These are phyloP conservation scores for Nectriaceae sp. DNA, from an alignment of 2,329 filamentous ascomycete species.

Conservation along the genomic window DNA sequence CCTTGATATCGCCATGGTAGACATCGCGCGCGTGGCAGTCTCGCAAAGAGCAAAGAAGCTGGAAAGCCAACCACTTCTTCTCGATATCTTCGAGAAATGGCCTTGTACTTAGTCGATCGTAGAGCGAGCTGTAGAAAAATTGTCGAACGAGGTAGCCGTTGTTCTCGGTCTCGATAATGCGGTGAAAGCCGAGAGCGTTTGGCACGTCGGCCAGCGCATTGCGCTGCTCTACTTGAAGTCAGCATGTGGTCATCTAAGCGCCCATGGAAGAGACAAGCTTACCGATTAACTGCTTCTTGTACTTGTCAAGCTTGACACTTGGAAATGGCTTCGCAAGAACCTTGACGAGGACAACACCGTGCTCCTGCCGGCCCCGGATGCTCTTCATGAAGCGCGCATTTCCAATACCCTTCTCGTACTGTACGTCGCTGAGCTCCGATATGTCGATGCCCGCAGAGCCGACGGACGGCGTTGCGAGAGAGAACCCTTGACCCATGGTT, in stretches of 20 bases:
- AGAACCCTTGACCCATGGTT: constrained; percentile 94
- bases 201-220: constrained; percentile 78
- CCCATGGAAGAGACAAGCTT: constrained; percentile 31
- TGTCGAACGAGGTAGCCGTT: constrained; percentile 93
- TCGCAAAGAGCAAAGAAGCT: constrained; percentile 86
- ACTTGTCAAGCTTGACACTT: constrained; percentile 76
- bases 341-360: constrained; percentile 92
- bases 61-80: constrained; percentile 98
- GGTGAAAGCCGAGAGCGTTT: constrained; percentile 88
- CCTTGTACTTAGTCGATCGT: constrained; percentile 93
- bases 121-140: constrained; percentile 93
- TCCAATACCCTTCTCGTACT: constrained; percentile 90
- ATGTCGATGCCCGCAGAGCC: constrained; percentile 93
- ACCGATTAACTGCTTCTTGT: constrained; percentile 77
- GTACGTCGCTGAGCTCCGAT: constrained; percentile 84
- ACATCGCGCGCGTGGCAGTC: constrained; percentile 89
- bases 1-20: constrained; percentile 98
- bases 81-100: constrained; percentile 97
- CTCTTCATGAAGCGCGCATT: constrained; percentile 96
- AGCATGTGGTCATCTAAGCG: neutral
- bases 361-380: constrained; percentile 84
- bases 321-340: constrained; percentile 91
- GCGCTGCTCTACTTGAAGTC: constrained; percentile 66
- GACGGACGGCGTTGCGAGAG: constrained; percentile 85
- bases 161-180: constrained; percentile 86